phyloP scores from a whole-genome alignment of 2,329 filamentous ascomycete genomes.

The Botrytis galanthina region DNA sequence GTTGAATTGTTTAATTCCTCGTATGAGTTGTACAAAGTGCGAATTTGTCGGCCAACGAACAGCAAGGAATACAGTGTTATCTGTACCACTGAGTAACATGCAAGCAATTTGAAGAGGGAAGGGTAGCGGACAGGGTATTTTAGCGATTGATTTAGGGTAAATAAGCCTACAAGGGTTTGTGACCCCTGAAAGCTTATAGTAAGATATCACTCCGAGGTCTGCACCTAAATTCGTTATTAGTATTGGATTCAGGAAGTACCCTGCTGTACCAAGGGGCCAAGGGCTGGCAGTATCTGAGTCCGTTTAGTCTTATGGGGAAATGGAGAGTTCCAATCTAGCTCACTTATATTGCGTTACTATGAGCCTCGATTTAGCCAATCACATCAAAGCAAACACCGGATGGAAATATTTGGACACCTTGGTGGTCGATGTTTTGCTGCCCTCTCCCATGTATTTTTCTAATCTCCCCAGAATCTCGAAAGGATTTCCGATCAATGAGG shows the following conservation, averaged over 20 bases:
- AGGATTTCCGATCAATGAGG: background rate
- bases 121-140: background rate
- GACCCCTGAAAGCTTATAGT: background rate
- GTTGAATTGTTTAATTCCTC: background rate
- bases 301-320: background rate
- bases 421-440: background rate
- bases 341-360: background rate
- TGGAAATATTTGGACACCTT: background rate
- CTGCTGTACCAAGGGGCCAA: constrained; percentile 1
- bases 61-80: background rate
- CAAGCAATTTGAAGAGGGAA: constrained; percentile 8
- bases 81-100: background rate
- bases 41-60: background rate
- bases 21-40: background rate
- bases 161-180: constrained; percentile 2
- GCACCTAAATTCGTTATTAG: background rate
- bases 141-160: constrained; percentile 11
- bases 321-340: background rate
- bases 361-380: background rate
- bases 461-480: background rate
- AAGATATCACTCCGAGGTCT: background rate
- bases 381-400: background rate
- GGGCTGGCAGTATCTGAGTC: background rate
- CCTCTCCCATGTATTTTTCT: background rate
- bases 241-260: background rate